Evolutionary conservation across 345 rosid genomes (phyloP), one percentile per base, ranked within the genome.

Genomic region (Brassica incana): DNA sequence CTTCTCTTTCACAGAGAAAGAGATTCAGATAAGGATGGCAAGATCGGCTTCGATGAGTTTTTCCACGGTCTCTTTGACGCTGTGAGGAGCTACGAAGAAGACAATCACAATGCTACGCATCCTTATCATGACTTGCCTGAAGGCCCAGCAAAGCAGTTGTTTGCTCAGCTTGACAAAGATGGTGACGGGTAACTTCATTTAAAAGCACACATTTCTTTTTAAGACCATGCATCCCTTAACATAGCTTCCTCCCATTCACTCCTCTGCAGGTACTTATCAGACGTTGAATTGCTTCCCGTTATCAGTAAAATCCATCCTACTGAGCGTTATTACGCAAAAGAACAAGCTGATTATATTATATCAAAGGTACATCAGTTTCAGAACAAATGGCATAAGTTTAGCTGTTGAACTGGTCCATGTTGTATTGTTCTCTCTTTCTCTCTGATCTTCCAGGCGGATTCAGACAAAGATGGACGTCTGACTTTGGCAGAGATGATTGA

Each of bases 271-370:
- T 87, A 65, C 83, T 81, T 96, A 86, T 85, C 91, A 1, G 92
- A 90, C 72, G 80, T 63, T n/a, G 98, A 96, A 69, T 78, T 96
- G 71, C 88, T 90, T 40, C 90, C 94, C 35, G 38, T 93, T 69
- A 90, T 93, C 77, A 92, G 86, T 73, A 96, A 96, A 80, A 87
- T 96, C 74, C 98, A 96, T 84, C 99, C 99, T 52, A 88, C 97
- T 0, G 99, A 92, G 82, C 94, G 61, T 36, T 92, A 90, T 85
- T 96, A 95, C 80, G 97, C 99, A 50, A 95, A 93, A 81, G 95
- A 93, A 71, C 98, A 95, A 84, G 95, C 93, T 40, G 97, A 91
- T 84, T 93, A 96, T 86, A 88, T 87, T 58, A 86, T 96, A 73
- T 83, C 92, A 71, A 97, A 93, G 98, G 99, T 90, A 88, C 71